These are phyloP conservation scores for Cucurbita maxima DNA, from an alignment of 306 rosid species.

Conservation along the genomic window DNA sequence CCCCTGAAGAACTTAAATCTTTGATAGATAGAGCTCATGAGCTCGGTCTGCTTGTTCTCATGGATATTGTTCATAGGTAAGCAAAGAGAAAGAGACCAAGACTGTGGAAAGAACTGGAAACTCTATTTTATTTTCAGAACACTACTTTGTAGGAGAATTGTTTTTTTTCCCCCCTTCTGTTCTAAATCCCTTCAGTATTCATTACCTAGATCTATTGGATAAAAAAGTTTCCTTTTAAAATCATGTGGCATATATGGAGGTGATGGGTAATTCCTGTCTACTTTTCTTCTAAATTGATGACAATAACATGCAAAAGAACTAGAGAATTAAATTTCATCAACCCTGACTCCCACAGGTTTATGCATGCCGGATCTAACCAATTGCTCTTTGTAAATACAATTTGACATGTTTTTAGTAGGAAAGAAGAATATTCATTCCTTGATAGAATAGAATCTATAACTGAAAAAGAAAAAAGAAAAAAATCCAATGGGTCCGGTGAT, in stretches of 20 bases:
- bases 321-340: not conserved
- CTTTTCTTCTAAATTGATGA: not conserved
- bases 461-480: not conserved
- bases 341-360: not conserved
- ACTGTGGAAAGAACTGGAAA: not conserved
- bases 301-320: not conserved
- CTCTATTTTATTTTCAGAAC: not conserved
- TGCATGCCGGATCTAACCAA: not conserved
- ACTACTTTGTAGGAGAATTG: not conserved
- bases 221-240: not conserved
- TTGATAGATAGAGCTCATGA: conserved; percentile 89
- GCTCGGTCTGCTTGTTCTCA: conserved; percentile 86
- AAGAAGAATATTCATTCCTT: not conserved
- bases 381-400: not conserved
- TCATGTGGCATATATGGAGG: not conserved
- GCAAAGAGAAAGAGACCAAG: not conserved
- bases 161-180: not conserved
- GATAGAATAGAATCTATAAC: not conserved
- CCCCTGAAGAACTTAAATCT: conserved; percentile 92
- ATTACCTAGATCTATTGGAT: not conserved
- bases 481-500: not conserved
- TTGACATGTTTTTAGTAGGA: not conserved
- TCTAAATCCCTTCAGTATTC: not conserved
- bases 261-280: not conserved
- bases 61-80: conserved; percentile 99